A percentile compares a stretch with the other conserved stretches of the same genome.
Evolutionary conservation across 176 grass and related monocot genomes (phyloP).

Genomic region (Oryza punctata): DNA sequence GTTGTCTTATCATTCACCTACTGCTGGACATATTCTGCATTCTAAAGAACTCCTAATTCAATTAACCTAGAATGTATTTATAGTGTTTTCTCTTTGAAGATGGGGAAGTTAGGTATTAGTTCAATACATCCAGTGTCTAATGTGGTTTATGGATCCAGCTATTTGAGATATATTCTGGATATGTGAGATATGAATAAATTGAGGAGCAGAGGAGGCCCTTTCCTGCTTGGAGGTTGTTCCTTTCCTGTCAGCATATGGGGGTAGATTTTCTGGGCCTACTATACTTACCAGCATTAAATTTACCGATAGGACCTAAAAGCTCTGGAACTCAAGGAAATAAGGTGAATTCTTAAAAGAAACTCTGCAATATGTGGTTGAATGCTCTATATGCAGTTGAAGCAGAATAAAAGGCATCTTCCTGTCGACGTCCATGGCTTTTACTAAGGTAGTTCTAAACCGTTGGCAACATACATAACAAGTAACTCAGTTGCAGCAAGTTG

Average conservation of each 20-base stretch:
- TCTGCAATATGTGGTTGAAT: conserved; percentile 1
- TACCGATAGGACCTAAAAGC: background rate
- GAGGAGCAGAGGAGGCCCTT: background rate
- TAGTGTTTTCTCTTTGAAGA: background rate
- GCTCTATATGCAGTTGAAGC: background rate
- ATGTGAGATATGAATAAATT: background rate
- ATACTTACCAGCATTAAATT: background rate
- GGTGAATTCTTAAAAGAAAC: background rate
- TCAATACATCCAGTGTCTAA: background rate
- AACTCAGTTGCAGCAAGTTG: background rate
- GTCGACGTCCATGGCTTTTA: background rate
- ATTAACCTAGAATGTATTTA: background rate
- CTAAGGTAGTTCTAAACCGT: background rate
- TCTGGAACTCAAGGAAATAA: background rate
- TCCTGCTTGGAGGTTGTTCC: background rate
- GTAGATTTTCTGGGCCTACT: background rate
- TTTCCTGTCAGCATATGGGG: background rate
- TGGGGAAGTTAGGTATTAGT: background rate
- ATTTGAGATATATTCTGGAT: conserved; percentile 8
- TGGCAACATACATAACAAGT: background rate
- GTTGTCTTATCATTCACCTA: background rate
- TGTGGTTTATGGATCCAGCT: background rate
- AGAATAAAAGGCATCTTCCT: background rate
- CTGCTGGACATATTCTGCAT: background rate
- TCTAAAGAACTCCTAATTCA: background rate